Evolutionary conservation across 257 asterid genomes (phyloP).

Genomic region (Solanum rostratum): DNA sequence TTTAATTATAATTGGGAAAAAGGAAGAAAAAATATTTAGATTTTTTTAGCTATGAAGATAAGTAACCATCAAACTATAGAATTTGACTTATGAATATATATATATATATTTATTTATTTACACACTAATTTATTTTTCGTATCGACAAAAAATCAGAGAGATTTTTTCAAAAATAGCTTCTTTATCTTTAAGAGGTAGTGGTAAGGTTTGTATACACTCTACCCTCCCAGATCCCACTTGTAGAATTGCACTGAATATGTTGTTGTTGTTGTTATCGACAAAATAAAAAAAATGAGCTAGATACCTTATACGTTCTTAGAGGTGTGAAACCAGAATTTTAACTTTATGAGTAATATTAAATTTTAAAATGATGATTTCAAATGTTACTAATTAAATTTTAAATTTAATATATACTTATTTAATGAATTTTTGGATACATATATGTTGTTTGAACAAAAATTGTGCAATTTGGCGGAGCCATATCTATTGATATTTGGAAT

Average conservation of each 20-base stretch:
- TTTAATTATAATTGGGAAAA: not conserved
- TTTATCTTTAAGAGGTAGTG: no score
- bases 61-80: not conserved
- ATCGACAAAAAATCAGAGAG: not conserved
- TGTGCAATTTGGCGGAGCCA: not conserved
- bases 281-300: not conserved
- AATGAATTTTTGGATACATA: not conserved
- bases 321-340: no score
- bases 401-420: not conserved
- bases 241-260: no score
- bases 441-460: not conserved
- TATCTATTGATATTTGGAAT: not conserved
- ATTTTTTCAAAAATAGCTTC: no score
- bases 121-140: not conserved
- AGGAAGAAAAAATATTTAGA: not conserved
- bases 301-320: not conserved
- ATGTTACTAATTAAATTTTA: not conserved
- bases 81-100: not conserved
- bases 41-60: not conserved
- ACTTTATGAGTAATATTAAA: not conserved
- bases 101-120: no score
- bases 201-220: no score
- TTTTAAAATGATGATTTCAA: not conserved
- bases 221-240: no score
- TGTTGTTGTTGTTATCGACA: no score